Base-by-base conservation (phyloP, 2,329 filamentous ascomycete genomes). In the Graphilbum sp. region DNA sequence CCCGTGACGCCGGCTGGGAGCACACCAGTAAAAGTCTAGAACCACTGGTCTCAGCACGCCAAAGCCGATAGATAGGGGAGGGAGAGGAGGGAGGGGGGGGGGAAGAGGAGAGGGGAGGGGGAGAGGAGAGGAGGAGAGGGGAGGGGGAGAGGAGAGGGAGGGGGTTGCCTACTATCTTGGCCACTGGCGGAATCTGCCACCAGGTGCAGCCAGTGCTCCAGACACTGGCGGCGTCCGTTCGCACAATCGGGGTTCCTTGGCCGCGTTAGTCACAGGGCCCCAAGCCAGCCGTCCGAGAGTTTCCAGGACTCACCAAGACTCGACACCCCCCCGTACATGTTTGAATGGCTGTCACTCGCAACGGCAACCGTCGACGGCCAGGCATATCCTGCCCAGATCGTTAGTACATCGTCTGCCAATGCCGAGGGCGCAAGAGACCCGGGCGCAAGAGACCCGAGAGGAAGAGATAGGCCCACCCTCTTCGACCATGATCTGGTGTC, bases 401-500 rank as follows among this genome's bases (percentile, higher is more conserved):
- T 15, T 29, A n/a, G n/a, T n/a, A n/a, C 8, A 13, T 15, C 6
- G 27, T 29, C 27, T 29, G n/a, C n/a, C n/a, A n/a, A n/a, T n/a
- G n/a, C n/a, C n/a, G n/a, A n/a, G n/a, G n/a, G n/a, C n/a, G n/a
- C n/a, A n/a, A n/a, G n/a, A n/a, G n/a, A n/a, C n/a, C n/a, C n/a
- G n/a, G n/a, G n/a, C n/a, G n/a, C n/a, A n/a, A n/a, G n/a, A 15
- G 25, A 10, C 25, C 11, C 5, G 25, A 29, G 25, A 10, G 25
- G 11, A 15, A 15, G 18, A 8, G 32, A 7, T 34, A 10, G 20
- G 6, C 33, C 21, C 27, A 67, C 85, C 79, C 54, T 84, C 84
- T 54, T 94, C 86, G 0, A 93, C 72, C 80, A 90, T 86, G 47
- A 88, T 78, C 56, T 95, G 88, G 54, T 95, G 88, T 0, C 86